These are phyloP conservation scores for Geotrichum klebahnii DNA, from an alignment of 1,139 yeast species.

Conservation along the genomic window DNA sequence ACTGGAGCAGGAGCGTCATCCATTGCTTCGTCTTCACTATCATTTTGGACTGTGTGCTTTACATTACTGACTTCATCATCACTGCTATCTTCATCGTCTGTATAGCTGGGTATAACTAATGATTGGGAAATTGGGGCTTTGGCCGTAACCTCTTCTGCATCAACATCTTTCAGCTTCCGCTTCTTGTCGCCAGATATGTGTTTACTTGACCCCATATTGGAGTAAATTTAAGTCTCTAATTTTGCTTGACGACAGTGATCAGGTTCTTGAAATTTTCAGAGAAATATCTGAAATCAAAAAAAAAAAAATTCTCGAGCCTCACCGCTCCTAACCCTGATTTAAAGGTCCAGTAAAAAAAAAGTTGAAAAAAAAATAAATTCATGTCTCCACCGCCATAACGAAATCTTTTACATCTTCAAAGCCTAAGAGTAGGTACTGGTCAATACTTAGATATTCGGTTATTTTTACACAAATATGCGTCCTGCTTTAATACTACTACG, in stretches of 20 bases:
- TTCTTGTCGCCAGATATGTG: background rate
- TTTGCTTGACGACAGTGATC: background rate
- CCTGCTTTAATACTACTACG: conserved; percentile 52
- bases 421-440: no score
- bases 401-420: background rate
- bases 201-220: conserved; percentile 3
- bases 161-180: conserved; percentile 20
- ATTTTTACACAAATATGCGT: conserved; percentile 46
- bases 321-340: conserved; percentile 16
- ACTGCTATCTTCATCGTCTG: conserved; percentile 23
- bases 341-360: conserved; percentile 5
- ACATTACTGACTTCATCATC: conserved; percentile 10
- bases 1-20: conserved; percentile 11
- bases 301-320: conserved; percentile 14
- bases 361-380: conserved; percentile 5
- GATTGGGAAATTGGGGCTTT: conserved; percentile 20
- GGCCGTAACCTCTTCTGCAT: conserved; percentile 25
- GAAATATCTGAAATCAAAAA: background rate
- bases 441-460: no score
- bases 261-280: conserved; percentile 3
- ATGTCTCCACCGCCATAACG: conserved; percentile 1
- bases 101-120: conserved; percentile 23
- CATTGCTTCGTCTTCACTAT: conserved; percentile 9
- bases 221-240: background rate
- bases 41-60: background rate